phyloP scores from a whole-genome alignment of 2,329 filamentous ascomycete genomes.

The Plectosphaerella plurivora region DNA sequence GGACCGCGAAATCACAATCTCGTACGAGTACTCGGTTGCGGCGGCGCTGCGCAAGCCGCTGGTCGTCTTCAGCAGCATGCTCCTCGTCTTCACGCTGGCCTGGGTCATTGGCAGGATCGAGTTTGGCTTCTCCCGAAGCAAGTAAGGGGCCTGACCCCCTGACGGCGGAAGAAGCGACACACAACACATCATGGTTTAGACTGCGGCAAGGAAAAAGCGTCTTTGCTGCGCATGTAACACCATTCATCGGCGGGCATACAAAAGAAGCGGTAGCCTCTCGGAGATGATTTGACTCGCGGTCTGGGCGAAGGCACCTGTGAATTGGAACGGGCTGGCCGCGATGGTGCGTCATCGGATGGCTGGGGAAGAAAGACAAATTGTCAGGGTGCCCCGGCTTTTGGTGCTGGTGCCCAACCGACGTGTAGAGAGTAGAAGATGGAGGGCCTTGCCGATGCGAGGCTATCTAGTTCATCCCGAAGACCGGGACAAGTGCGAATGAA shows the following conservation, averaged over 20 bases:
- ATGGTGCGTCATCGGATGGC: too few relatives aligned
- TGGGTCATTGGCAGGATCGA: conserved; percentile 78
- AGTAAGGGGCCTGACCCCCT: conserved; percentile 2
- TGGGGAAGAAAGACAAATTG: too few relatives aligned
- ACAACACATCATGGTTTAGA: neutral
- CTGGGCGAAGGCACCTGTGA: too few relatives aligned
- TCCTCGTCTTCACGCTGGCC: conserved; percentile 68
- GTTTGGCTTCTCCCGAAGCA: conserved; percentile 63
- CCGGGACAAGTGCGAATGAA: too few relatives aligned
- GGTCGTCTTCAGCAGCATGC: conserved; percentile 68
- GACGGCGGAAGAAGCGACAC: too few relatives aligned
- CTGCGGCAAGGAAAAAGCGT: neutral
- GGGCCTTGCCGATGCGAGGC: too few relatives aligned
- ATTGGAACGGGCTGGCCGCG: too few relatives aligned
- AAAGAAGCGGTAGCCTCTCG: neutral
- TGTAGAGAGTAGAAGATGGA: too few relatives aligned
- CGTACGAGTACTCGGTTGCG: conserved; percentile 76
- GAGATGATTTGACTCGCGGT: too few relatives aligned
- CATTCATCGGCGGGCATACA: neutral
- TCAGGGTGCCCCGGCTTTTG: too few relatives aligned
- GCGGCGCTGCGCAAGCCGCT: conserved; percentile 82
- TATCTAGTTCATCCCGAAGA: too few relatives aligned
- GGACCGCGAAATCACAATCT: conserved; percentile 77
- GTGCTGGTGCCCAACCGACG: too few relatives aligned
- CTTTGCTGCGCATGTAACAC: neutral